Evolutionary conservation across 2,329 filamentous ascomycete species (phyloP).

Genomic region (Ceratocystis lukuohia): DNA sequence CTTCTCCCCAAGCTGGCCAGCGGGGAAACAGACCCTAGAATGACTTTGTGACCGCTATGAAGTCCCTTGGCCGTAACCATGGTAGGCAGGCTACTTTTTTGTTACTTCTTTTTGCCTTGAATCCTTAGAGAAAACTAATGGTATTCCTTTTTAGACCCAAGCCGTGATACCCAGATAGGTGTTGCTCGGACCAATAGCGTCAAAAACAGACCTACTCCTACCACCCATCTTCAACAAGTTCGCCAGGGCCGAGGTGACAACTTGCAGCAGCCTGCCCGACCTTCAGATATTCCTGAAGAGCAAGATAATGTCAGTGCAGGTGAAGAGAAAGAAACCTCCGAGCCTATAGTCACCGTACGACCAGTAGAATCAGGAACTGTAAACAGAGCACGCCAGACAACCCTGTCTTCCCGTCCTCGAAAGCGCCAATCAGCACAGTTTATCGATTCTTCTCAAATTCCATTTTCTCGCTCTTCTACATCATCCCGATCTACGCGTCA

Average conservation of each 20-base stretch:
- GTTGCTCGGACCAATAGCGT: not conserved
- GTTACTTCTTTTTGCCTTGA: not conserved
- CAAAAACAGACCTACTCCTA: not conserved
- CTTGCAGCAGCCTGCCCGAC: not conserved
- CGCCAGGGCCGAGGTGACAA: not conserved
- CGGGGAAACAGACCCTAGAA: constrained; percentile 17
- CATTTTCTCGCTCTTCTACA: not conserved
- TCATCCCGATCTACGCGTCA: not conserved
- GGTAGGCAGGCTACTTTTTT: not conserved
- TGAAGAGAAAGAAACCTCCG: not conserved
- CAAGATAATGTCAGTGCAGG: not conserved
- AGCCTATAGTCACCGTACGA: not conserved
- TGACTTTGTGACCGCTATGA: constrained; percentile 19
- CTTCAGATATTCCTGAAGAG: not conserved
- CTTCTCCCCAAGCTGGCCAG: not conserved
- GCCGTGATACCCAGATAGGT: constrained; percentile 7
- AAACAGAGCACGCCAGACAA: not conserved
- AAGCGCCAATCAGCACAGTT: not conserved
- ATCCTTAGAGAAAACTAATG: not conserved
- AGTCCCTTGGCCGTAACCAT: constrained; percentile 17
- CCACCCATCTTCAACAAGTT: not conserved
- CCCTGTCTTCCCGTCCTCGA: not conserved
- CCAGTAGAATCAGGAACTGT: constrained; percentile 4
- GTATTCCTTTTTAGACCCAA: not conserved
- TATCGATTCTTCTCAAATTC: not conserved